phyloP scores from a whole-genome alignment of 495 filamentous ascomycete species.

The Aspergillus homomorphus region DNA sequence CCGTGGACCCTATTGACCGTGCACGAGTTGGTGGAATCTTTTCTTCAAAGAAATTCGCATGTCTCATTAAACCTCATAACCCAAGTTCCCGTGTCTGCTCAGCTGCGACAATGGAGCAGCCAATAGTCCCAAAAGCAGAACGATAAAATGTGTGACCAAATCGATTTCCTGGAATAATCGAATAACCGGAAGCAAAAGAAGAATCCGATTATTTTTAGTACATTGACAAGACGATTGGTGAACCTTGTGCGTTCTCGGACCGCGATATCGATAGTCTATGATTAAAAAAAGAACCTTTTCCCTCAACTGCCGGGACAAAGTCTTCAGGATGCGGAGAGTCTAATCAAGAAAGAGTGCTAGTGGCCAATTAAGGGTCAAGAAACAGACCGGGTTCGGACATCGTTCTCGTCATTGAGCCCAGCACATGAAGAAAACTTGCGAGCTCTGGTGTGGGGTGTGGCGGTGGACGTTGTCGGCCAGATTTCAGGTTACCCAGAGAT shows the following conservation, averaged over 20 bases:
- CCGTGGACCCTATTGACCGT: neutral
- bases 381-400: constrained; percentile 12
- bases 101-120: neutral
- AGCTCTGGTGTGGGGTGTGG: constrained; percentile 10
- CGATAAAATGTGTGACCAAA: neutral
- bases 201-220: neutral
- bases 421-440: constrained; percentile 3
- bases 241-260: neutral
- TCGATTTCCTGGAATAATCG: neutral
- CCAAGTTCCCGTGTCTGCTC: neutral
- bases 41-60: neutral
- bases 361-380: constrained; percentile 8
- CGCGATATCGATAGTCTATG: neutral
- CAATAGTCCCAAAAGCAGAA: neutral
- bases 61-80: neutral
- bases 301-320: neutral
- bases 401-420: constrained; percentile 11
- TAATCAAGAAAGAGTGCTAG: constrained; percentile 8
- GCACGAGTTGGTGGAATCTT: neutral
- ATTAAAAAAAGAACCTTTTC: neutral
- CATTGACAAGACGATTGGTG: neutral
- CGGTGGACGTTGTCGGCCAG: constrained; percentile 3
- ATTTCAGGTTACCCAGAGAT: constrained; percentile 25
- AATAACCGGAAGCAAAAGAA: neutral
- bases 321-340: constrained; percentile 4